Conservation (phyloP, 2,329 filamentous ascomycete species). For the Macrophomina pseudophaseolina region DNA sequence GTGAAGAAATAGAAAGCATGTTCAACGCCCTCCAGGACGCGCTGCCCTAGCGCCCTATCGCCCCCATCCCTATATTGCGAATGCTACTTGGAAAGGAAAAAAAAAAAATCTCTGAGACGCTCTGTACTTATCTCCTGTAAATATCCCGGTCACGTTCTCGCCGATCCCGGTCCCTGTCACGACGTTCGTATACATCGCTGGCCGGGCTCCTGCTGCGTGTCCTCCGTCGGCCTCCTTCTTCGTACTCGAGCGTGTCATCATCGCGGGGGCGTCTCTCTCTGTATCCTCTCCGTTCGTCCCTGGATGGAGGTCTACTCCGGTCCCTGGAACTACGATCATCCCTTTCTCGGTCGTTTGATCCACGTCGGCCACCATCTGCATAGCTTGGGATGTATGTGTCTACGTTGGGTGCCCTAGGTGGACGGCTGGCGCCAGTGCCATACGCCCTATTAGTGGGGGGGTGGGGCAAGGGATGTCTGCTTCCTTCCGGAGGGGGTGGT, state of each 20-base stretch:
- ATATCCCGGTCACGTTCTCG: constrained; percentile 23
- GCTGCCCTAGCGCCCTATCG: constrained; percentile 6
- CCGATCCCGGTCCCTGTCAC: constrained; percentile 27
- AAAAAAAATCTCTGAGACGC: background rate
- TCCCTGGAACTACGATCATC: constrained; percentile 39
- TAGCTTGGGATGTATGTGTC: constrained; percentile 56
- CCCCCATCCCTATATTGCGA: background rate
- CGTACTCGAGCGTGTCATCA: constrained; percentile 33
- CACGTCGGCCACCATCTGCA: constrained; percentile 27
- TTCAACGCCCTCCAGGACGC: background rate
- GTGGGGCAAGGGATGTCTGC: constrained; percentile 41
- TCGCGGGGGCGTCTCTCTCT: constrained; percentile 31
- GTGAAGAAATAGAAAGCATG: background rate
- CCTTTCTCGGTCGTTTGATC: constrained; percentile 37
- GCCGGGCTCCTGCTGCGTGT: constrained; percentile 42
- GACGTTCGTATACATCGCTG: constrained; percentile 34
- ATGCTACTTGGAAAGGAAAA: background rate
- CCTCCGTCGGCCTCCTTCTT: constrained; percentile 38
- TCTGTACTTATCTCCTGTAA: constrained; percentile 18
- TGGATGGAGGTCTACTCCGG: constrained; percentile 36
- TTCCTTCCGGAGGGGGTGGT: constrained; percentile 44
- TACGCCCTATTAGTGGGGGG: constrained; percentile 36
- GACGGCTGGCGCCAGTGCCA: constrained; percentile 29
- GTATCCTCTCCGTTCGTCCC: constrained; percentile 41
- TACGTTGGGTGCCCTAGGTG: constrained; percentile 31